Evolutionary conservation across 331 rosid species (phyloP), one percentile per base, ranked within the genome.

Genomic region (Erythrophleum ivorense): DNA sequence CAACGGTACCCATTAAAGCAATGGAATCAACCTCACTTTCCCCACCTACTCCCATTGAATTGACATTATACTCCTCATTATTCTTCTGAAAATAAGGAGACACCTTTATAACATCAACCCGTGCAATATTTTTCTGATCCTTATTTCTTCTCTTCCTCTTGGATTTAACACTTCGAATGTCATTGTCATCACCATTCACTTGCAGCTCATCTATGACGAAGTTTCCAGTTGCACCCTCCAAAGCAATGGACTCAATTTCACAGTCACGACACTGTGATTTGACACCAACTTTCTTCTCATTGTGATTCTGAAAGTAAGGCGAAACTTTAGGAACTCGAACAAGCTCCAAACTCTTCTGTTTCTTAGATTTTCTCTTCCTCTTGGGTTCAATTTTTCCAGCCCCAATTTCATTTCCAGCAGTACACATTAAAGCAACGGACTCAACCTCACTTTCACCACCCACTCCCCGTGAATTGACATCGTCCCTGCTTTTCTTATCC

Each of bases 291-390:
- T 80, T 57, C 62, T 70, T 48, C 58, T 24, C 62, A 31, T 18
- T 12, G 53, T 80, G 16, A 19, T 58, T 53, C 13, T n/a, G 18
- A 2, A 58, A 79, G 70, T 55, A 79, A 10, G 83, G 77, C 4
- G 83, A 79, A 50, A 79, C 77, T 52, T 45, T 79, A 29, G 3
- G 77, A 41, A 48, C 62, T 16, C 49, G 62, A 33, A 5, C 21
- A 33, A 13, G 9, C 70, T 34, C 70, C 21, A 14, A 15, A 14
- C 0, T 14, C 13, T 19, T 72, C 38, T 54, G 70, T 40, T 29
- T 57, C 65, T 43, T 36, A 19, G 15, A 40, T 29, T 50, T 57
- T 43, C 60, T 55, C 70, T 49, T 69, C 29, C 60, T 34, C 38
- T 43, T 64, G 60, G 57, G 58, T 21, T 24, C 45, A 52, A 48